phyloP scores from a whole-genome alignment of 345 rosid genomes.

The Eutrema japonicum region DNA sequence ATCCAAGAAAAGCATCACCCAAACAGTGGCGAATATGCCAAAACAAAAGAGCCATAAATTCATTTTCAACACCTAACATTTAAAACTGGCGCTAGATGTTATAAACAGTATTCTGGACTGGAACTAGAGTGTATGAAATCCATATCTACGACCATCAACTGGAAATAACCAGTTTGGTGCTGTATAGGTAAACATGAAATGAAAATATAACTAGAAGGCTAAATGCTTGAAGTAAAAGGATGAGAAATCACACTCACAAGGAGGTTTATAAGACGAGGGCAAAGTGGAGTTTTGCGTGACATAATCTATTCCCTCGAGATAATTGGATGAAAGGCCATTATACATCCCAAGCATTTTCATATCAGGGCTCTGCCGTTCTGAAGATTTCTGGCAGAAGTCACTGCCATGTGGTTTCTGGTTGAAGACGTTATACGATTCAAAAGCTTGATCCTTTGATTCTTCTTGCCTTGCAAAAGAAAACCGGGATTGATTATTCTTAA shows the following conservation, averaged over 20 bases:
- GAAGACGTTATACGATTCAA: slow-evolving; percentile 46
- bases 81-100: neutral
- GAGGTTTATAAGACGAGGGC: slow-evolving; percentile 56
- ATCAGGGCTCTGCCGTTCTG: slow-evolving; percentile 49
- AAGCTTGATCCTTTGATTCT: slow-evolving; percentile 52
- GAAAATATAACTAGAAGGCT: slow-evolving; percentile 9
- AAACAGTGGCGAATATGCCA: neutral
- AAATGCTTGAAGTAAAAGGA: slow-evolving; percentile 21
- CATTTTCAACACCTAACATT: neutral
- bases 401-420: slow-evolving; percentile 49
- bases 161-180: slow-evolving; percentile 14
- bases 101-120: neutral
- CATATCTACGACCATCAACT: slow-evolving; percentile 1
- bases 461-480: slow-evolving; percentile 95
- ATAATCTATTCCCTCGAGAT: slow-evolving; percentile 53
- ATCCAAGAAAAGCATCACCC: slow-evolving; percentile 7
- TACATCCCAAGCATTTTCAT: slow-evolving; percentile 51
- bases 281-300: slow-evolving; percentile 45
- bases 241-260: slow-evolving; percentile 55
- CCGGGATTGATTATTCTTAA: slow-evolving; percentile 71
- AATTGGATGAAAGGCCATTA: slow-evolving; percentile 58
- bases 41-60: neutral
- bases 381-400: slow-evolving; percentile 49
- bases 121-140: neutral
- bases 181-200: slow-evolving; percentile 2